Base-by-base conservation (phyloP, 1,284 basidiomycete genomes). In the Meira miltonrushii region DNA sequence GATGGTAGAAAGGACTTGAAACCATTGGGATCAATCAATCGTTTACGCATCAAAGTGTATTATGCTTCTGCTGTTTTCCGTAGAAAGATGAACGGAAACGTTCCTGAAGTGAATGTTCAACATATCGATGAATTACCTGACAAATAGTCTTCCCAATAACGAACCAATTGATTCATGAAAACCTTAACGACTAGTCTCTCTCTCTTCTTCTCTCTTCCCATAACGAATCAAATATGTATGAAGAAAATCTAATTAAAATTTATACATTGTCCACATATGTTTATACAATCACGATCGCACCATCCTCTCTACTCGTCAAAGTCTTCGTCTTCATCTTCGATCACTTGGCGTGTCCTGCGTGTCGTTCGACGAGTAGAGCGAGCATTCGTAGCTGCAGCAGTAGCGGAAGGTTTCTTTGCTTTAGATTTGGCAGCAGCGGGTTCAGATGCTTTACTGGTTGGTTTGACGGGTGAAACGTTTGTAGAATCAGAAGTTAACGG, bases 1-100 rank as follows among this genome's bases (percentile, higher is more conserved):
- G 63, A 74, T 39, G 71, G 71, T 11, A 38, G 71, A 12, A 58
- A 58, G 10, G 61, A 61, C 11, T 70, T 69, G 39, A 59, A 66
- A 43, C 71, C 71, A 9, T 54, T 74, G 1, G 71, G 71, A 9
- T 65, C 64, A 17, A 69, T 72, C 53, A 74, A 74, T 33, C 39
- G 71, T 5, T 51, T 74, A 48, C 54, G 68, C 8, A 66, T 68
- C 28, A 69, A 62, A 4, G 71, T 74, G 3, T 67, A 68, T 55
- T 58, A 59, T 41, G 62, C 67, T 1, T 64, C 59, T 39, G 44
- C 57, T 12, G 39, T 55, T 2, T 59, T 48, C 52, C 60, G 65
- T 15, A 44, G 60, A 33, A 41, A 40, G 17, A 47, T 59, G 51
- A 69, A 69, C 40, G 65, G 50, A 19, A 49, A 56, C 2, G 38